Conservation (phyloP, 495 filamentous ascomycete genomes). For the Annulohypoxylon maeteangense region DNA sequence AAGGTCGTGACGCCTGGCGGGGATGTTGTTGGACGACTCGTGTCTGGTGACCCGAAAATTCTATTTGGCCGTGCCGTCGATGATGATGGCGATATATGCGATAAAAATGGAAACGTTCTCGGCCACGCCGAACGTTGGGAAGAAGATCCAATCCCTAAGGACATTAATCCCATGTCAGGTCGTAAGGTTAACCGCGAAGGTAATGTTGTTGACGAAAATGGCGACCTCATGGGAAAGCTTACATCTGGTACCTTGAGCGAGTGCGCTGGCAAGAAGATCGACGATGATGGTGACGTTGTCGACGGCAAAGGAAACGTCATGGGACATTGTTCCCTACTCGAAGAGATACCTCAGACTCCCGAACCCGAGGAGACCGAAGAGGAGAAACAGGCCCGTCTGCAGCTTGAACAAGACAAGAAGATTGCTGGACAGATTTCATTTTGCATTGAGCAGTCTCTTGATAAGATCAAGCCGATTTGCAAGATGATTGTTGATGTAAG, state of each 20-base stretch:
- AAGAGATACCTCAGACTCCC: conserved; percentile 69
- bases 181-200: conserved; percentile 83
- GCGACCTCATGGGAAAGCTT: conserved; percentile 81
- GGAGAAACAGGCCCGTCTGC: conserved; percentile 63
- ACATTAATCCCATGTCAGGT: conserved; percentile 71
- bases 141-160: conserved; percentile 76
- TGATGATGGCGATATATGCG: conserved; percentile 83
- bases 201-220: conserved; percentile 82
- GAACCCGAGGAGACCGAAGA: conserved; percentile 59
- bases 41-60: conserved; percentile 75
- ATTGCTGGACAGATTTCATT: conserved; percentile 79
- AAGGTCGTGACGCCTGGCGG: conserved; percentile 70
- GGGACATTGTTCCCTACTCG: conserved; percentile 81
- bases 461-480: conserved; percentile 84
- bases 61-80: conserved; percentile 82
- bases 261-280: conserved; percentile 80
- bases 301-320: conserved; percentile 83
- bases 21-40: conserved; percentile 76
- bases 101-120: conserved; percentile 83
- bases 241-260: conserved; percentile 76
- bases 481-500: conserved; percentile 87
- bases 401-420: conserved; percentile 74
- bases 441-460: conserved; percentile 81
- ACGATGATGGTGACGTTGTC: conserved; percentile 86
- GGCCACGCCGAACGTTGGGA: conserved; percentile 86